Evolutionary conservation across 306 rosid species (phyloP), one percentile per base, ranked within the genome.

Genomic region (Casuarina equisetifolia): DNA sequence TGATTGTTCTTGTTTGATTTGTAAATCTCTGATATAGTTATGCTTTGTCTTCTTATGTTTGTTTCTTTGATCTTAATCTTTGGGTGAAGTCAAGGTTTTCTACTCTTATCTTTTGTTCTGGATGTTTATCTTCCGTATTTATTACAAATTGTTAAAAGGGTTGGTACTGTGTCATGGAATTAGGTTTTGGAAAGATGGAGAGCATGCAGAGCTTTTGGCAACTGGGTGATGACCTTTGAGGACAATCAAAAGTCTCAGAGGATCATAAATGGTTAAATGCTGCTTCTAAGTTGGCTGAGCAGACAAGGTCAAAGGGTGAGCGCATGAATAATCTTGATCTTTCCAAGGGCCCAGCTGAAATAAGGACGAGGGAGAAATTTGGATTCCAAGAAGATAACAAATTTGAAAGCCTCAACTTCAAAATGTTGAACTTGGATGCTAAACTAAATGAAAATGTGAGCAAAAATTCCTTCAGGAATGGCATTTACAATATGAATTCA

Each of bases 301-400:
- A n/a, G n/a, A n/a, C n/a, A n/a, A n/a, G n/a, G n/a, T n/a, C n/a
- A n/a, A n/a, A n/a, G n/a, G n/a, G n/a, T n/a, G n/a, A n/a, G n/a
- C n/a, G n/a, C n/a, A n/a, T n/a, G n/a, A n/a, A n/a, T n/a, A n/a
- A n/a, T n/a, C n/a, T n/a, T n/a, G n/a, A n/a, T n/a, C n/a, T n/a
- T n/a, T n/a, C n/a, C n/a, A n/a, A n/a, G n/a, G n/a, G n/a, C n/a
- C n/a, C 85, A 4, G 70, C 84, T 48, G 99, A 92, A 74, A 72
- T 89, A 72, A 88, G 96, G 87, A 77, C 85, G 64, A 92, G 89
- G 83, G 97, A 96, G 68, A 92, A 91, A 77, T 86, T 87, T 82
- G 92, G 96, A 44, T 91, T 83, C 74, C 98, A 92, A 89, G 98
- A 92, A 81, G 99, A 91, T 77, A 96, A 96, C 90, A 96, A 85